phyloP scores from a whole-genome alignment of 371 early-diverging fungal species.

The Mucor saturninus region DNA sequence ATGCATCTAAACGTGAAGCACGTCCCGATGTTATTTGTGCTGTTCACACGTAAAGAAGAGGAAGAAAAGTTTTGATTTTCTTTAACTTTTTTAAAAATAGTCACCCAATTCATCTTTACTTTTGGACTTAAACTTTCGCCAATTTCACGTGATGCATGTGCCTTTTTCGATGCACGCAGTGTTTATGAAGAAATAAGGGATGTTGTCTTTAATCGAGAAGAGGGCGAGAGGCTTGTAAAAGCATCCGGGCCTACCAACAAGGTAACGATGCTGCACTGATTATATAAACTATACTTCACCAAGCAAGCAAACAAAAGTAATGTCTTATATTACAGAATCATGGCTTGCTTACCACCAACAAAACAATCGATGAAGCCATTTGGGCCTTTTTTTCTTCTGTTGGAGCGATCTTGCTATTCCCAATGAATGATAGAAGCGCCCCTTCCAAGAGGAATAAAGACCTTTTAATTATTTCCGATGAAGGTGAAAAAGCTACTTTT shows the following conservation, averaged over 20 bases:
- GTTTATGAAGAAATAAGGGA: constrained; percentile 59
- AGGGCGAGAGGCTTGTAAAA: constrained; percentile 54
- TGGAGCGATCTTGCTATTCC: constrained; percentile 63
- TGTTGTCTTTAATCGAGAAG: constrained; percentile 57
- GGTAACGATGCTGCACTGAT: constrained; percentile 31
- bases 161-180: constrained; percentile 55
- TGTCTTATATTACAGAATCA: constrained; percentile 57
- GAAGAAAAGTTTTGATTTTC: too few relatives aligned
- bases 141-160: constrained; percentile 66
- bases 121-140: constrained; percentile 53
- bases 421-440: constrained; percentile 63
- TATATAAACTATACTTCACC: too few relatives aligned
- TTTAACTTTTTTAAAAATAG: constrained; percentile 21
- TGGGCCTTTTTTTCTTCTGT: constrained; percentile 56
- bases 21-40: constrained; percentile 58
- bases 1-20: constrained; percentile 57
- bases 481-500: constrained; percentile 46
- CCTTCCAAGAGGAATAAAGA: constrained; percentile 42
- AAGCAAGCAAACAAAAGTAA: too few relatives aligned
- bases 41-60: constrained; percentile 50
- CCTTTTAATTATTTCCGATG: constrained; percentile 42
- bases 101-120: constrained; percentile 60
- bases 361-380: constrained; percentile 60
- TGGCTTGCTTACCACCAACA: constrained; percentile 62
- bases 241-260: constrained; percentile 53